Evolutionary conservation across 2,329 filamentous ascomycete genomes (phyloP).

Genomic region (Colletotrichum lentis): DNA sequence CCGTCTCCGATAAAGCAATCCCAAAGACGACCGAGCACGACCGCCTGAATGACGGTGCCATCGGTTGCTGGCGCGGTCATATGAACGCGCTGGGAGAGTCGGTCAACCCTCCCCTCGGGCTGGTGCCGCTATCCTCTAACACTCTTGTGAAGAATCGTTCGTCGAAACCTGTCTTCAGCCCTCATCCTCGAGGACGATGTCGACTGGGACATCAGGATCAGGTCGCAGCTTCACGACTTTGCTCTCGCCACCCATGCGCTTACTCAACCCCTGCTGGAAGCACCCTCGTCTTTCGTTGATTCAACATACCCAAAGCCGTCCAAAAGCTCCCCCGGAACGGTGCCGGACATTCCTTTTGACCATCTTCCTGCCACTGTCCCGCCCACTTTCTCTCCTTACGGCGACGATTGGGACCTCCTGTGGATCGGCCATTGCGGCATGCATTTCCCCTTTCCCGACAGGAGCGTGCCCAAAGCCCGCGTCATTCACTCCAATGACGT

Average conservation of each 20-base stretch:
- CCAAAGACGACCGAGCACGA: conserved; percentile 46
- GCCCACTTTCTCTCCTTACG: conserved; percentile 52
- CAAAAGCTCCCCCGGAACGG: conserved; percentile 5
- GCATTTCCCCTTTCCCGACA: conserved; percentile 43
- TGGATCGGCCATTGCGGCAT: conserved; percentile 61
- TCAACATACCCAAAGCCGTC: conserved; percentile 41
- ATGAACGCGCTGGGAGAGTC: conserved; percentile 50
- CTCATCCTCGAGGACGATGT: conserved; percentile 65
- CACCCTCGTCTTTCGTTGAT: conserved; percentile 40
- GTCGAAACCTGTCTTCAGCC: conserved; percentile 55
- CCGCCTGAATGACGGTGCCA: conserved; percentile 42
- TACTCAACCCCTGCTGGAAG: conserved; percentile 44
- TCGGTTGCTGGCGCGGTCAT: conserved; percentile 52
- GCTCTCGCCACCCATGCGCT: conserved; percentile 49
- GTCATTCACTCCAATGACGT: conserved; percentile 47
- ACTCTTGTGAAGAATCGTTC: conserved; percentile 50
- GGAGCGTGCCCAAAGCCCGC: conserved; percentile 43
- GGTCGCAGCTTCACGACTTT: conserved; percentile 55
- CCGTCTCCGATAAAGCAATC: conserved; percentile 50
- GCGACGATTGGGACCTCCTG: conserved; percentile 61
- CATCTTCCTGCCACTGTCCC: conserved; percentile 37
- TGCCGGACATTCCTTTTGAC: conserved; percentile 40
- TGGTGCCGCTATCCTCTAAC: neutral
- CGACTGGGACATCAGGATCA: conserved; percentile 64
- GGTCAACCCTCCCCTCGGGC: conserved; percentile 1